Base-by-base conservation (phyloP, 2,329 filamentous ascomycete species). In the Conoideocrella luteorostrata region DNA sequence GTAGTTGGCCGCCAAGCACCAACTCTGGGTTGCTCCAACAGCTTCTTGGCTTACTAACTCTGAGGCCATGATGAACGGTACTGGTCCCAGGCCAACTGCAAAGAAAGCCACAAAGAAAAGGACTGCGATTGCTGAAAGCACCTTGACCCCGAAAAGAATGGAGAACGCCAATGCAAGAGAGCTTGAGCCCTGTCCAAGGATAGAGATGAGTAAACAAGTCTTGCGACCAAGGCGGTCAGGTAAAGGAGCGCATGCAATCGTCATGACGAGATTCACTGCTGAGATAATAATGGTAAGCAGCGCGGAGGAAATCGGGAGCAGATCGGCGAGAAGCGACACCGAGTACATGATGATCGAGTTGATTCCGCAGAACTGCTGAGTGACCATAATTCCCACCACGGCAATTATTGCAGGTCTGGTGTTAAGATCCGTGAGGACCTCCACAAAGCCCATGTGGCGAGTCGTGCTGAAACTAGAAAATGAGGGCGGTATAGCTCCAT, bases 271-370 rank as follows among this genome's bases (percentile, higher is more conserved):
- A 65, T 97, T 97, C 59, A 95, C 78, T 11, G 81, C 75, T 1
- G 89, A 95, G 47, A 97, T 89, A 43, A 86, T 68, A 47, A 97
- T 91, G 43, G 91, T 95, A 41, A 98, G 75, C 1, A 94, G 68
- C 0, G 85, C 84, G 0, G 90, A 91, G 49, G 82, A 88, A 37
- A 88, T 79, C 4, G 88, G 85, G 0, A 98, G 77, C 2, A 97
- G 76, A 50, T 82, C 81, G 24, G 85, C 80, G 12, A 98, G 77
- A 1, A 98, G 80, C 1, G 87, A 89, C 5, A 97, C 93, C 2
- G 90, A 95, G 65, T 98, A 98, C 90, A 98, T 96, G 66, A 97
- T 86, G 58, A 97, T 91, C 46, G 86, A 91, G 75, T 98, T 97
- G 68, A 97, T 91, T 37, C 88, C 91, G 46, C 86, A 91, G 29